Evolutionary conservation across 768 basidiomycete species (phyloP), one percentile per base, ranked within the genome.

Genomic region (Cyathus striatus): DNA sequence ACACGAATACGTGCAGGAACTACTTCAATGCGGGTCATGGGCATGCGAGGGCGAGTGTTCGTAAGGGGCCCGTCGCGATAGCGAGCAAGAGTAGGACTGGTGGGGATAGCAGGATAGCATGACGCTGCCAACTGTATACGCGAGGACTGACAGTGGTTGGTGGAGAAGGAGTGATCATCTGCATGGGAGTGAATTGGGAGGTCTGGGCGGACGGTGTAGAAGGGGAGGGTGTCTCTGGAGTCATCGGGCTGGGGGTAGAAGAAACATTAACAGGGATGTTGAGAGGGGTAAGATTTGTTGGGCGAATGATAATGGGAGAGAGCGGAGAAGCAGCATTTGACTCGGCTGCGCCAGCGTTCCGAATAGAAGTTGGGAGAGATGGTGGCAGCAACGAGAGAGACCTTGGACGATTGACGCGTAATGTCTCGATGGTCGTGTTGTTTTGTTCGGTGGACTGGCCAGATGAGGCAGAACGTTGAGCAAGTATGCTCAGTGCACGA

Each of bases 41-140:
- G 80, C 59, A 76, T 69, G 52, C 81, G 76, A 6, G 79, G 80
- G 40, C 58, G 65, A 34, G 74, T 71, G 53, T 82, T 83, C 40
- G 76, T 73, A 41, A 84, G 69, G 5, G 78, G 81, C n/a, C 69
- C 65, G 18, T 48, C 64, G 43, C 54, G 62, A 46, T 41, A 52
- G 34, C 57, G 62, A 46, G 42, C 53, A 47, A 53, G 60, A 43
- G 58, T 60, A 7, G 63, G 76, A 35, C 65, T 69, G 21, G 47
- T 40, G 30, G 58, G 63, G 45, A 55, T 55, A 41, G 56, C 52
- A 42, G 60, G 16, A 58, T 44, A 33, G 57, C 42, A 34, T 56
- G 58, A n/a, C 36, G 51, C 35, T 57, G 62, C 81, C 81, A 83
- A 1, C 72, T 63, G 55, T 81, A 81, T 23, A 81, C 62, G 30